These are phyloP conservation scores for Ramaria rubella DNA, from an alignment of 768 basidiomycete species.

Conservation along the genomic window DNA sequence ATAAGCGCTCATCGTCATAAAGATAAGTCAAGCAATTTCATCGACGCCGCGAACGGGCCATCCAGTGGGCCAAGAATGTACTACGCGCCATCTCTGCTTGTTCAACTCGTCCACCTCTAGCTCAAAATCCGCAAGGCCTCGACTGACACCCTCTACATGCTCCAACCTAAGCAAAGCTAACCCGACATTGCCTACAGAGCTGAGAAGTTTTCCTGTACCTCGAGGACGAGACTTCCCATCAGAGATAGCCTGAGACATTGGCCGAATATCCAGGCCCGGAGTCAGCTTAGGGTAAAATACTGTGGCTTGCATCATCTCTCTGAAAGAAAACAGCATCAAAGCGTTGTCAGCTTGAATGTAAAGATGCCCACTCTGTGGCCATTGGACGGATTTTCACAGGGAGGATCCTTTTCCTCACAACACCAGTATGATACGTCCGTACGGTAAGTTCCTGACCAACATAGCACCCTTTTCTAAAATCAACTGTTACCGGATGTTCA, in stretches of 20 bases:
- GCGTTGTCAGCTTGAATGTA: too few species aligned
- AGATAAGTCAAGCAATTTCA: slow-evolving; percentile 10
- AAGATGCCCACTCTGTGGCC: background rate
- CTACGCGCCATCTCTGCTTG: slow-evolving; percentile 34
- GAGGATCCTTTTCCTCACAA: slow-evolving; percentile 82
- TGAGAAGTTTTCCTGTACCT: slow-evolving; percentile 70
- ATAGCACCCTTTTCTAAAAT: slow-evolving; percentile 97
- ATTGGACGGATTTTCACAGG: slow-evolving; percentile 60
- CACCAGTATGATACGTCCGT: slow-evolving; percentile 91
- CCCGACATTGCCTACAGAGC: slow-evolving; percentile 50
- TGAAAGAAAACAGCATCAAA: too few species aligned
- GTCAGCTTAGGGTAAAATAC: too few species aligned
- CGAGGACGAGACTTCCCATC: slow-evolving; percentile 51
- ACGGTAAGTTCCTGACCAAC: slow-evolving; percentile 97
- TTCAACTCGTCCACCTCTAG: slow-evolving; percentile 22
- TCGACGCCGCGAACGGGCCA: slow-evolving; percentile 64
- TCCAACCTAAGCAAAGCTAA: slow-evolving; percentile 78
- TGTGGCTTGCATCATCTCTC: background rate
- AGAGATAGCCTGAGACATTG: background rate
- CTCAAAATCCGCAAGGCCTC: slow-evolving; percentile 40
- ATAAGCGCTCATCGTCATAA: too few species aligned
- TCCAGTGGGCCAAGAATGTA: slow-evolving; percentile 43
- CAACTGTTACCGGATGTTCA: slow-evolving; percentile 46
- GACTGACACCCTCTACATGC: slow-evolving; percentile 50
- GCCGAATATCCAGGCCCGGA: background rate